Percentiles rank a stretch among this genome's conserved stretches.
These are phyloP conservation scores for Hawksworthiomyces lignivorus DNA, from an alignment of 2,329 filamentous ascomycete genomes.

Conservation along the genomic window DNA sequence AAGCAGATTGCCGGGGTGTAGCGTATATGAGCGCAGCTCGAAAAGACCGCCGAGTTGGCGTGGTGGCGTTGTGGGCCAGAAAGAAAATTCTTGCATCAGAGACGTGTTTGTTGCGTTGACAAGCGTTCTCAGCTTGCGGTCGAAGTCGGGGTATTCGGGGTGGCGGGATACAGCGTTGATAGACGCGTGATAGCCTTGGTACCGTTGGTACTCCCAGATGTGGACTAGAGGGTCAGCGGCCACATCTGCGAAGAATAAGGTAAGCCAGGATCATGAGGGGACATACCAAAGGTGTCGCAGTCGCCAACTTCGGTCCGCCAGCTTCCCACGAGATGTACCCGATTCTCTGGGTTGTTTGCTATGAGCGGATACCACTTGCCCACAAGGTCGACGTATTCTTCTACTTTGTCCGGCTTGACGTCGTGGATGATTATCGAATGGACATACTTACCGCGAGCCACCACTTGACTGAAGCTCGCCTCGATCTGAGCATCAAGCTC, in stretches of 20 bases:
- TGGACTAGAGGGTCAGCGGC: constrained; percentile 50
- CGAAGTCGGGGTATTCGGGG: constrained; percentile 76
- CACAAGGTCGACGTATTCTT: constrained; percentile 87
- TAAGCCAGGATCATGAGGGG: not conserved
- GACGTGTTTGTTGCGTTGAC: constrained; percentile 81
- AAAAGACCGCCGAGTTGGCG: constrained; percentile 87
- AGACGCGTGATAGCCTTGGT: constrained; percentile 90
- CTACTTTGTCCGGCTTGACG: constrained; percentile 89
- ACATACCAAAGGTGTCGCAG: constrained; percentile 87
- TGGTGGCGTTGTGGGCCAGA: constrained; percentile 94
- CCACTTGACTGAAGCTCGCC: constrained; percentile 87
- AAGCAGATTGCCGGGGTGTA: constrained; percentile 89
- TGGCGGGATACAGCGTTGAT: constrained; percentile 76
- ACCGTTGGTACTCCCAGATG: constrained; percentile 99
- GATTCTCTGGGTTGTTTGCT: constrained; percentile 77
- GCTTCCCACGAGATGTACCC: constrained; percentile 92
- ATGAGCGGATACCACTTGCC: constrained; percentile 89
- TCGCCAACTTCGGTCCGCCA: constrained; percentile 98
- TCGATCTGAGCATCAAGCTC: constrained; percentile 95
- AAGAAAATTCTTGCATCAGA: constrained; percentile 98
- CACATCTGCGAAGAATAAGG: not conserved
- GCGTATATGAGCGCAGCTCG: constrained; percentile 91
- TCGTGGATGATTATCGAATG: constrained; percentile 96
- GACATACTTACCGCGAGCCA: constrained; percentile 95
- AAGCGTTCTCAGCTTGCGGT: constrained; percentile 74